Conservation (phyloP, 177 flowering plant species). For the Vitis hybrid region DNA sequence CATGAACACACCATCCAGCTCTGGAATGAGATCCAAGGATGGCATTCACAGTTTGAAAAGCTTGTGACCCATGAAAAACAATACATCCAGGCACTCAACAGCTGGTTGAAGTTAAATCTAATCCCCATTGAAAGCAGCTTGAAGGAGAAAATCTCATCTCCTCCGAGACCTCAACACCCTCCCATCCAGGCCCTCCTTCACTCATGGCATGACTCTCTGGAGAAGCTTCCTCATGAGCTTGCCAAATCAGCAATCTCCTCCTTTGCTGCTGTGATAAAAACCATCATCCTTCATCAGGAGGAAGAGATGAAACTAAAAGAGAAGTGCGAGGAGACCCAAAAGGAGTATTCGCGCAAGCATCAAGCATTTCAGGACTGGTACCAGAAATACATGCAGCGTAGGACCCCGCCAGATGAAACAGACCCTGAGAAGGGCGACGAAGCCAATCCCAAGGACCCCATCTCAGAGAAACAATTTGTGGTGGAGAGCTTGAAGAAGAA, state of each 20-base stretch:
- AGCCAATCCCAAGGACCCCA: conserved; percentile 43
- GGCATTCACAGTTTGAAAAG: conserved; percentile 63
- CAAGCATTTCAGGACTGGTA: conserved; percentile 71
- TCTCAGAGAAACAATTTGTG: conserved; percentile 49
- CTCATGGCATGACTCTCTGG: conserved; percentile 71
- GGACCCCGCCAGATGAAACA: conserved; percentile 37
- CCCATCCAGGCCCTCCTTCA: conserved; percentile 68
- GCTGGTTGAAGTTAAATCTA: conserved; percentile 78
- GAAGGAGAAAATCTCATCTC: conserved; percentile 72
- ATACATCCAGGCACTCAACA: conserved; percentile 59
- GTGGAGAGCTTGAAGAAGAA: conserved; percentile 70
- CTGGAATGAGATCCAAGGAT: conserved; percentile 43
- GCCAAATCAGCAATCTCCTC: conserved; percentile 59
- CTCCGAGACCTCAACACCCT: conserved; percentile 52
- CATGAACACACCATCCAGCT: conserved; percentile 63
- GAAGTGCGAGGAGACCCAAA: conserved; percentile 67
- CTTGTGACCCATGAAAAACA: conserved; percentile 62
- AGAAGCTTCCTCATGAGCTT: conserved; percentile 73
- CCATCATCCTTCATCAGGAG: conserved; percentile 61
- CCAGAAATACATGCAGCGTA: conserved; percentile 54
- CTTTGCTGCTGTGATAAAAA: conserved; percentile 66
- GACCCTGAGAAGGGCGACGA: conserved; percentile 53
- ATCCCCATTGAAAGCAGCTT: conserved; percentile 82
- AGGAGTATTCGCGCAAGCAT: conserved; percentile 54
- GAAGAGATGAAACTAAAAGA: conserved; percentile 78